A percentile compares a stretch with the other conserved stretches of the same genome.
Conservation (phyloP, 805 yeast genomes). For the Millerozyma miso region DNA sequence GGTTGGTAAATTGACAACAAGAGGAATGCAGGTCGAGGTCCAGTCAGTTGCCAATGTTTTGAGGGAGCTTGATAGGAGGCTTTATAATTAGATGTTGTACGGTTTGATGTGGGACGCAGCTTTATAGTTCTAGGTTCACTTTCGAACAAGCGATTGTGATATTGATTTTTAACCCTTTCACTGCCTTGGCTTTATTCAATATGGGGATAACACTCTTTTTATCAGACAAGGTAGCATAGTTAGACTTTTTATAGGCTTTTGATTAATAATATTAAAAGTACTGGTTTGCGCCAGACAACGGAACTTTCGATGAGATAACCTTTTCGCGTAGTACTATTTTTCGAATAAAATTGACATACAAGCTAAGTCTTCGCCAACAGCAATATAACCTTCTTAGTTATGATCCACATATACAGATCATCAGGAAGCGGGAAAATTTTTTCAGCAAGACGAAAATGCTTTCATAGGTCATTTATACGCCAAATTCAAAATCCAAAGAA, state of each 20-base stretch:
- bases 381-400: no score
- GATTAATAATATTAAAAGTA: no score
- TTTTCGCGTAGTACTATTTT: background rate
- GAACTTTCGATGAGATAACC: background rate
- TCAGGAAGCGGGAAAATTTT: background rate
- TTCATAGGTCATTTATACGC: background rate
- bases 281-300: background rate
- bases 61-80: slow-evolving; percentile 72
- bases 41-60: slow-evolving; percentile 82
- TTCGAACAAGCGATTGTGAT: no score
- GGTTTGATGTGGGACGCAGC: background rate
- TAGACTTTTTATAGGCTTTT: background rate
- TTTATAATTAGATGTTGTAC: slow-evolving; percentile 34
- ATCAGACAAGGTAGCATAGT: no score
- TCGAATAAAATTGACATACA: no score
- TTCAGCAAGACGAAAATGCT: background rate
- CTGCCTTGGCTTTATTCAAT: no score
- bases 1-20: slow-evolving; percentile 70
- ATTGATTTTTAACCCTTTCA: no score
- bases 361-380: no score
- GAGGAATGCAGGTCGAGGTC: slow-evolving; percentile 91
- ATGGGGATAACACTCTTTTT: no score
- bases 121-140: background rate
- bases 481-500: background rate
- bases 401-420: background rate